Evolutionary conservation across 2,329 filamentous ascomycete genomes (phyloP).

Genomic region (Cladosporium sp.): DNA sequence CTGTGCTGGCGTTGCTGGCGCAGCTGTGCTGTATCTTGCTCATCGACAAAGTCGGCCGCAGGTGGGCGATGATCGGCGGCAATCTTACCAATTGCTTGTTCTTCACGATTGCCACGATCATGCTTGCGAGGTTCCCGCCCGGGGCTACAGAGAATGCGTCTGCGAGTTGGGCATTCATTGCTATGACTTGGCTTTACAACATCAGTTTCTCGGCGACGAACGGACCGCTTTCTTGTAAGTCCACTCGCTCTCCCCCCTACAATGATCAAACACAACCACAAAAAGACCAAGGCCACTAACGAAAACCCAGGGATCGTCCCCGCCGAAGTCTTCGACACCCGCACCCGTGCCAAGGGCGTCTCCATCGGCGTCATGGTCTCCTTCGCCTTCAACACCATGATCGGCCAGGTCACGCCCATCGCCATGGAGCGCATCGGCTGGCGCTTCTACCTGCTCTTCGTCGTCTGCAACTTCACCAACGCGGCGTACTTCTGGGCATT

Average conservation of each 20-base stretch:
- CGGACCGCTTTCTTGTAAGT: conserved; percentile 61
- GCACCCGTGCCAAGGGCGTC: conserved; percentile 72
- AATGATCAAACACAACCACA: not conserved
- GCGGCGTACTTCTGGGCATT: conserved; percentile 67
- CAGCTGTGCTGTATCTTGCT: conserved; percentile 68
- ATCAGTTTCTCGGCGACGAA: conserved; percentile 72
- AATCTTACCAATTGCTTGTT: conserved; percentile 70
- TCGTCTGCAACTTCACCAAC: conserved; percentile 69
- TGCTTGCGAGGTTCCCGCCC: conserved; percentile 63
- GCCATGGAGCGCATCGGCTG: conserved; percentile 58
- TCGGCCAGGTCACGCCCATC: conserved; percentile 66
- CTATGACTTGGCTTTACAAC: conserved; percentile 77
- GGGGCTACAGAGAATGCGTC: conserved; percentile 50
- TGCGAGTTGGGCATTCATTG: conserved; percentile 71
- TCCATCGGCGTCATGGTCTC: conserved; percentile 69
- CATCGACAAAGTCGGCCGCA: conserved; percentile 69
- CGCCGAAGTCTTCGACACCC: conserved; percentile 63
- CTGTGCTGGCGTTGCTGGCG: conserved; percentile 67
- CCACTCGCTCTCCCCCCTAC: too few species aligned
- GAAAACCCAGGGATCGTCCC: conserved; percentile 36
- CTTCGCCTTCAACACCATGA: conserved; percentile 77
- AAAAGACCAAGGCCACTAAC: not conserved
- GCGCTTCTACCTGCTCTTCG: conserved; percentile 61
- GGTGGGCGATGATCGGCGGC: conserved; percentile 70
- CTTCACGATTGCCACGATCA: conserved; percentile 66